These are phyloP conservation scores for Colletotrichum tofieldiae DNA, from an alignment of 2,329 filamentous ascomycete species.

Conservation along the genomic window DNA sequence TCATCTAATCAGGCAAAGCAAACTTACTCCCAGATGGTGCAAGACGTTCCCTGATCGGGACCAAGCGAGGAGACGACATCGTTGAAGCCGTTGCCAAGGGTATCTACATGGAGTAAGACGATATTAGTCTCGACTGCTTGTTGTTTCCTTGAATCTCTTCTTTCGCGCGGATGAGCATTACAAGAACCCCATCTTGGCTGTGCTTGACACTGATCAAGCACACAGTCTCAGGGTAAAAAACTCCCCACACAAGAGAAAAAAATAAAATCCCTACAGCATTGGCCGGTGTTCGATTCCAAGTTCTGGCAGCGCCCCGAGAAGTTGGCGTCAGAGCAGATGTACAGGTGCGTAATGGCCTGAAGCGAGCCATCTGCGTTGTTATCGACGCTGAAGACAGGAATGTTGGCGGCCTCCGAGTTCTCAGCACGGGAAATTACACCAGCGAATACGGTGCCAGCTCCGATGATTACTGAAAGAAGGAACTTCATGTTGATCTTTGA, in stretches of 20 bases:
- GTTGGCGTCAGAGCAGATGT: neutral
- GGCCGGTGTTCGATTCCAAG: neutral
- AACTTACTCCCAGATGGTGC: slow-evolving; percentile 13
- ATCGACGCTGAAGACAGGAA: neutral
- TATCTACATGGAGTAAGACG: neutral
- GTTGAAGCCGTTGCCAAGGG: neutral
- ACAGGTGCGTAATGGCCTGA: slow-evolving; percentile 10
- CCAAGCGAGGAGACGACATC: slow-evolving; percentile 6
- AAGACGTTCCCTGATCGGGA: neutral
- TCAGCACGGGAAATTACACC: slow-evolving; percentile 1
- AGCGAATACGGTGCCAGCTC: neutral
- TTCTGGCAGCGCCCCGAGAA: slow-evolving; percentile 7
- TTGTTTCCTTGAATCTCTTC: neutral
- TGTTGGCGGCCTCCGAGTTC: neutral
- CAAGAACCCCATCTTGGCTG: neutral
- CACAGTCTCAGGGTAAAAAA: neutral
- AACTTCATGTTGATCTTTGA: neutral
- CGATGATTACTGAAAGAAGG: neutral
- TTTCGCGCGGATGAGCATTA: neutral
- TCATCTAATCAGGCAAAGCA: neutral
- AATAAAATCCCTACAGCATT: neutral
- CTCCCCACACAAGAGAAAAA: too few species aligned
- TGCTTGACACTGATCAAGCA: neutral
- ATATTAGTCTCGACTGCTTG: neutral
- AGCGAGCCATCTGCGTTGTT: neutral